phyloP scores from a whole-genome alignment of 1,284 basidiomycete species.

The Amylostereum chailletii region DNA sequence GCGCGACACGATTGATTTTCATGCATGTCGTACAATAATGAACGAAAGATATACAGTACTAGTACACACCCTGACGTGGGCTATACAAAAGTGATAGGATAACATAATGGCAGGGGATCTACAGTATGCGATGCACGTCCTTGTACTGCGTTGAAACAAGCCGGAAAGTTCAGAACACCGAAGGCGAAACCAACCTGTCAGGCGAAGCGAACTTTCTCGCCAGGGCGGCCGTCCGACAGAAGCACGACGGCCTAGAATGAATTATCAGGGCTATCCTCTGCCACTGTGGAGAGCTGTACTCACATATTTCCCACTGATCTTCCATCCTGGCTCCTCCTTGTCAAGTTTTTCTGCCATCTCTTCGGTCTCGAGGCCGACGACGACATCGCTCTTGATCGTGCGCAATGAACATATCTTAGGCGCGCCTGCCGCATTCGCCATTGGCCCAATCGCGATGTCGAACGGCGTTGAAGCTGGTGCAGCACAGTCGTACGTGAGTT shows the following conservation, averaged over 20 bases:
- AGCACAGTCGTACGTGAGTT: constrained; percentile 87
- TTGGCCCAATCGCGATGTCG: constrained; percentile 86
- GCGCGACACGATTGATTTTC: no score
- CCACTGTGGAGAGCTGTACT: constrained; percentile 21
- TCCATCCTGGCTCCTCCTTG: constrained; percentile 89
- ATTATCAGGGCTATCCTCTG: constrained; percentile 3
- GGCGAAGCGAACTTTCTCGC: constrained; percentile 73
- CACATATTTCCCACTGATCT: constrained; percentile 94
- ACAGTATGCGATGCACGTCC: no score
- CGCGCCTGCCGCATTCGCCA: constrained; percentile 84
- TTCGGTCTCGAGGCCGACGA: constrained; percentile 68
- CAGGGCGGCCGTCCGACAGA: constrained; percentile 77
- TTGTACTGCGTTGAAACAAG: no score
- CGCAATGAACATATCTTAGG: constrained; percentile 81
- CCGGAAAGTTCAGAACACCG: no score
- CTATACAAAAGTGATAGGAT: no score
- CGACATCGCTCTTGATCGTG: constrained; percentile 85
- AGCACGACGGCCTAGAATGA: constrained; percentile 69
- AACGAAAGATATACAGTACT: no score
- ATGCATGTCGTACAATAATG: no score
- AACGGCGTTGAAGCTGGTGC: constrained; percentile 90
- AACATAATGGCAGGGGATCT: no score
- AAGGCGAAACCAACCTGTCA: constrained; percentile 17
- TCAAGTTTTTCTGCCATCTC: constrained; percentile 76
- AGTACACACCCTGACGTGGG: no score